phyloP scores from a whole-genome alignment of 2,329 filamentous ascomycete species.

The Colletotrichum sublineola region DNA sequence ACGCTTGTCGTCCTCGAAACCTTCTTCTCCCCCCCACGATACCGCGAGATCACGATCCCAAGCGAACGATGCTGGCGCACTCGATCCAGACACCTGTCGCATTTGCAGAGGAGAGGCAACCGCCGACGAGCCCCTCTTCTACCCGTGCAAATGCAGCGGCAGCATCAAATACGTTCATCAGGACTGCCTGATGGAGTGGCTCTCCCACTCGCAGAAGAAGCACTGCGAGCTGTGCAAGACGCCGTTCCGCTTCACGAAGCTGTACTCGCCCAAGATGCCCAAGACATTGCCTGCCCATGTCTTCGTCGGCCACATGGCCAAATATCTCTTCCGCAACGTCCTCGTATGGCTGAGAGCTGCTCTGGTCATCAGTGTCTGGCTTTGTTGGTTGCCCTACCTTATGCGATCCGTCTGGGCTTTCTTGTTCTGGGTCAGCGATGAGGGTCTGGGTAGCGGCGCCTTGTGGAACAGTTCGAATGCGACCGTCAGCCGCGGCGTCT shows the following conservation, averaged over 20 bases:
- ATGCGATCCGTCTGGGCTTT: conserved; percentile 94
- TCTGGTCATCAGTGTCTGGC: conserved; percentile 88
- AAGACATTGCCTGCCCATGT: conserved; percentile 82
- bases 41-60: conserved; percentile 27
- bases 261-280: conserved; percentile 96
- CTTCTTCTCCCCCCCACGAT: conserved; percentile 18
- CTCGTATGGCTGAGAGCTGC: conserved; percentile 83
- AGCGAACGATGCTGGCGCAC: conserved; percentile 37
- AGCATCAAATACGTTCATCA: conserved; percentile 99
- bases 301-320: conserved; percentile 82
- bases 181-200: conserved; percentile 98
- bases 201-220: conserved; percentile 98
- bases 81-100: conserved; percentile 86
- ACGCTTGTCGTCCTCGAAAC: conserved; percentile 41
- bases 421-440: conserved; percentile 95
- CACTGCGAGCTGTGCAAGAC: conserved; percentile 99
- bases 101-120: conserved; percentile 95
- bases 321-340: conserved; percentile 79
- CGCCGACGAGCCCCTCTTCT: conserved; percentile 87
- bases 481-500: conserved; percentile 34
- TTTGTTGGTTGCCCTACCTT: conserved; percentile 87
- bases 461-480: conserved; percentile 41
- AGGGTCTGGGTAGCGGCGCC: conserved; percentile 63
- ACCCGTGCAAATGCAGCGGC: conserved; percentile 98
- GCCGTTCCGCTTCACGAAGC: conserved; percentile 96